Conservation (phyloP, 495 filamentous ascomycete genomes). For the Hyphodiscus hymeniophilus region DNA sequence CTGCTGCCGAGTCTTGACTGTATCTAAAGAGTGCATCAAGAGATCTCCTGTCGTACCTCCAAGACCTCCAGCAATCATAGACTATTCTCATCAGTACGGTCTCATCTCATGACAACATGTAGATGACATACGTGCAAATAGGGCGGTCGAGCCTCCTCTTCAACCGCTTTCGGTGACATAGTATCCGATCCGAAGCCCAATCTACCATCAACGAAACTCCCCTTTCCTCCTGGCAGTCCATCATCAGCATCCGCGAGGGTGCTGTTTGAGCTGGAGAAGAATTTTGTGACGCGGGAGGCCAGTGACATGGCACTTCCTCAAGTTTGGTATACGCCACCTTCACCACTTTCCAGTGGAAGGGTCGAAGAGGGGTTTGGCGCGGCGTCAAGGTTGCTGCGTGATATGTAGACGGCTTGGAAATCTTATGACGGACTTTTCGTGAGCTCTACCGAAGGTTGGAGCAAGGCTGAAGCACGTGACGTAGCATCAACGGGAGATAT, state of each 20-base stretch:
- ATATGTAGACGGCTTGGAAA: not conserved
- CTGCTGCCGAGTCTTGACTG: constrained; percentile 97
- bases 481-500: no score
- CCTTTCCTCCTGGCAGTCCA: constrained; percentile 23
- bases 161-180: constrained; percentile 32
- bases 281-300: constrained; percentile 35
- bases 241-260: constrained; percentile 24
- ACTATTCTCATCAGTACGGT: constrained; percentile 40
- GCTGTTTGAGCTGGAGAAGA: constrained; percentile 27
- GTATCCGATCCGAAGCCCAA: constrained; percentile 14
- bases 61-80: constrained; percentile 87
- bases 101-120: constrained; percentile 1
- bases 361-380: not conserved
- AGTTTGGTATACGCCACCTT: constrained; percentile 11
- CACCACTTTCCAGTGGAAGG: constrained; percentile 6
- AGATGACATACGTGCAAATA: constrained; percentile 60
- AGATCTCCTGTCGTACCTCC: constrained; percentile 92
- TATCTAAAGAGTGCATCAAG: constrained; percentile 98
- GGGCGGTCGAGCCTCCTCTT: constrained; percentile 47
- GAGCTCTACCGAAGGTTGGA: not conserved
- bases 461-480: constrained; percentile 8
- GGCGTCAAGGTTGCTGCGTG: not conserved
- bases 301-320: constrained; percentile 38
- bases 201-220: constrained; percentile 14
- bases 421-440: constrained; percentile 2